These are phyloP conservation scores for Ajuga reptans DNA, from an alignment of 305 asterid species.

Conservation along the genomic window DNA sequence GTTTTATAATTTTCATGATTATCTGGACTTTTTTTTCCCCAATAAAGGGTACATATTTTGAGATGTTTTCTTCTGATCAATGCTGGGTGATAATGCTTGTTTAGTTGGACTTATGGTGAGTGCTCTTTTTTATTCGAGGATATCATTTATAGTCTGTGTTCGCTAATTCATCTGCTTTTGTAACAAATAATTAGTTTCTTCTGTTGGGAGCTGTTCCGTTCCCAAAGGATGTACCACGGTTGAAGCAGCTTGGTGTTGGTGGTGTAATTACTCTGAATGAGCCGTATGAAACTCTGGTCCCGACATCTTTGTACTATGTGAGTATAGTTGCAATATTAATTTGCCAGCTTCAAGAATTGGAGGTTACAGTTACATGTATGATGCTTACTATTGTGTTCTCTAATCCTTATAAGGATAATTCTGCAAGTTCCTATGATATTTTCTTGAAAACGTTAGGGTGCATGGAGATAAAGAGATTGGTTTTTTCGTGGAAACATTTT, in stretches of 20 bases:
- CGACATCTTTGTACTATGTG: constrained; percentile 74
- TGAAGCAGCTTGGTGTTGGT: constrained; percentile 90
- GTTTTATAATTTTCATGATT: too few relatives aligned
- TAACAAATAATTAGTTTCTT: constrained; percentile 48
- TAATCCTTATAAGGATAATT: not conserved
- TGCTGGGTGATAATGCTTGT: constrained; percentile 6
- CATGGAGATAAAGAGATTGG: not conserved
- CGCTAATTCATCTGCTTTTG: constrained; percentile 11
- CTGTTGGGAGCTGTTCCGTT: constrained; percentile 93
- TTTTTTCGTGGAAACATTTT: not conserved
- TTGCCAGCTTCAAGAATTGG: not conserved
- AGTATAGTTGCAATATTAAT: constrained; percentile 26
- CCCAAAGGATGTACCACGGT: constrained; percentile 73
- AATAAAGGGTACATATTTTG: not conserved
- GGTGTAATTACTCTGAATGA: constrained; percentile 91
- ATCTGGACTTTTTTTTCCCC: not conserved
- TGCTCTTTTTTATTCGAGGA: not conserved
- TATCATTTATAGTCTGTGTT: not conserved
- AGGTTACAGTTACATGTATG: not conserved
- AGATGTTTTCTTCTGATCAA: constrained; percentile 9
- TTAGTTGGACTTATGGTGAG: constrained; percentile 13
- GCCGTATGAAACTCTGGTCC: constrained; percentile 86
- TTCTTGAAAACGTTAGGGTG: not conserved
- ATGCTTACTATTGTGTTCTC: constrained; percentile 4
- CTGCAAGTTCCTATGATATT: not conserved